These are phyloP conservation scores for Aspergillus homomorphus DNA, from an alignment of 495 filamentous ascomycete species.

Conservation along the genomic window DNA sequence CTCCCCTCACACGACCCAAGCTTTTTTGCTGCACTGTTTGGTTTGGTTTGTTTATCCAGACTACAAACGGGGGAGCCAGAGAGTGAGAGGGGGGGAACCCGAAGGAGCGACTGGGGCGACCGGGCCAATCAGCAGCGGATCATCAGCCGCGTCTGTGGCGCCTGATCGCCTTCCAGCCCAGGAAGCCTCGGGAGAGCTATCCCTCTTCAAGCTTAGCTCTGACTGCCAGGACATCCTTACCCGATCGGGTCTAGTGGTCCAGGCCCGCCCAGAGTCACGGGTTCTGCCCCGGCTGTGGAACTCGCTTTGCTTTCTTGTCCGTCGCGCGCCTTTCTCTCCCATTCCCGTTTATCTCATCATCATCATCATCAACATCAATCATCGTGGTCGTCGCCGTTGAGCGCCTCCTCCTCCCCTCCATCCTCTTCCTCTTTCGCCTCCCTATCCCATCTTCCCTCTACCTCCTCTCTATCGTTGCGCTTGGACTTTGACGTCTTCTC, in stretches of 20 bases:
- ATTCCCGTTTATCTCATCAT: conserved; percentile 13
- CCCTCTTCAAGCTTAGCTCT: conserved; percentile 19
- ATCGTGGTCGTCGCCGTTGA: too few relatives aligned
- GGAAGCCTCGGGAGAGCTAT: conserved; percentile 41
- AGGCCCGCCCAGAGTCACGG: conserved; percentile 40
- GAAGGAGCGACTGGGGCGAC: conserved; percentile 13
- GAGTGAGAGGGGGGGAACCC: conserved; percentile 4
- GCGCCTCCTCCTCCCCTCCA: not conserved
- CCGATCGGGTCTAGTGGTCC: conserved; percentile 27
- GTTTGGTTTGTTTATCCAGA: conserved; percentile 21
- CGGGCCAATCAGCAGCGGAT: conserved; percentile 17
- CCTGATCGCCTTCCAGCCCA: conserved; percentile 34
- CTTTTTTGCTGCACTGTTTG: not conserved
- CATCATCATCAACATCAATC: conserved; percentile 5
- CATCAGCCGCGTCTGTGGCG: conserved; percentile 27
- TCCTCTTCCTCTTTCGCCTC: not conserved
- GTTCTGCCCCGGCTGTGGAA: conserved; percentile 28
- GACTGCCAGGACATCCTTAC: conserved; percentile 19
- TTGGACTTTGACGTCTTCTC: conserved; percentile 5
- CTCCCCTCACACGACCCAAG: not conserved
- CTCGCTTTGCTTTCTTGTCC: conserved; percentile 9
- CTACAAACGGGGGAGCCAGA: conserved; percentile 5
- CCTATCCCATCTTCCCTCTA: not conserved
- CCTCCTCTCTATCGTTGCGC: conserved; percentile 1
- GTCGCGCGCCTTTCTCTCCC: conserved; percentile 10